Base-by-base conservation (phyloP, 2,329 filamentous ascomycete genomes). In the Curvularia hawaiiensis region DNA sequence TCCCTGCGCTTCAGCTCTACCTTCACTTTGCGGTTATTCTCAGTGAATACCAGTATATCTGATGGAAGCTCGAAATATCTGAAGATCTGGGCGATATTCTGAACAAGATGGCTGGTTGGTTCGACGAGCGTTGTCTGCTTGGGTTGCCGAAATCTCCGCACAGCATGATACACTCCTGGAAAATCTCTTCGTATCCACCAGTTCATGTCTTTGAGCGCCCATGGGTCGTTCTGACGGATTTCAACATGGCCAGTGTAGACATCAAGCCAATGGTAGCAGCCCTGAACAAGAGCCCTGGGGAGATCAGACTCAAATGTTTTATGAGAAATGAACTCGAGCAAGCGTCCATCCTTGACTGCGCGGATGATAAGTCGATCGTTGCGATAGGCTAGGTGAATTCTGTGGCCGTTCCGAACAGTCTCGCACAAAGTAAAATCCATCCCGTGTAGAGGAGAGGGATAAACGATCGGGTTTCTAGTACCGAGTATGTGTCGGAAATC, bases 221-320 rank as follows among this genome's bases (percentile, higher is more conserved):
- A 84, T 1, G 75, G 73, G n/a, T 68, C 58, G 1, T 70, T 68
- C 7, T 78, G 79, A 9, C 86, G 77, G 22, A 88, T 81, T 44
- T 89, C 83, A 0, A 90, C 49, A 1, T 73, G 50, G 2, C 77
- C 75, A 1, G 72, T 74, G 1, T 58, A 47, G 0, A 87, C 12
- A 41, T 89, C 76, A 4, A 89, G 73, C 85, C 86, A 90, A 59
- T 90, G 87, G 0, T 83, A 76, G 49, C 83, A 88, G 7, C 80
- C 72, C 0, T 82, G 69, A 0, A 87, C 59, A 0, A 90, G 74
- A 0, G 77, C 67, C 0, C 61, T 62, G 0, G 87, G 88, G 0
- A 89, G 47, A 50, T 46, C 43, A 0, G 53, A 43, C 2, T 51
- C 24, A 40, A 81, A 77, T 0, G 74, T 38, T 0, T 52, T 10